Evolutionary conservation across 2,329 filamentous ascomycete species (phyloP).

Genomic region (Epichloe aotearoae): DNA sequence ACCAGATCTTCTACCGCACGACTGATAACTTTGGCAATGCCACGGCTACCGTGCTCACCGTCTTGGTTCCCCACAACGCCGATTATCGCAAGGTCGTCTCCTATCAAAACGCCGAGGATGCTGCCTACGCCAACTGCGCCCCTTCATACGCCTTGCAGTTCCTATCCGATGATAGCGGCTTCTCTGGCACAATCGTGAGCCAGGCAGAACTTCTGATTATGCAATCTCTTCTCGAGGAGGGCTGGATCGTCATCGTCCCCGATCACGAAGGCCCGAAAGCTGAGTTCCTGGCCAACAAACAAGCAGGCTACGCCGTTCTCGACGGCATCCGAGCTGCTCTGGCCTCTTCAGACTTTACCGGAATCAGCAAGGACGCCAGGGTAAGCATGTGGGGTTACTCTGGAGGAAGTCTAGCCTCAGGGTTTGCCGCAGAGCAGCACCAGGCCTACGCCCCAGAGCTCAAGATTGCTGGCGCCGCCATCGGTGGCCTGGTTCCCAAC

Average conservation of each 20-base stretch:
- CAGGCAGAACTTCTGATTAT: conserved; percentile 12
- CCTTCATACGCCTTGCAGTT: conserved; percentile 14
- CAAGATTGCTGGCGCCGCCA: conserved; percentile 8
- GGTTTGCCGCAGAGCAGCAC: conserved; percentile 5
- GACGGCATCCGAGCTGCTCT: conserved; percentile 30
- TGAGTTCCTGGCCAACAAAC: conserved; percentile 26
- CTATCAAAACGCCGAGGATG: conserved; percentile 28
- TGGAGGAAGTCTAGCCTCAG: conserved; percentile 8
- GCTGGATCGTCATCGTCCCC: conserved; percentile 37
- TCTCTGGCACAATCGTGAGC: conserved; percentile 21
- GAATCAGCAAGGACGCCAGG: conserved; percentile 17
- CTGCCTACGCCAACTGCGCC: conserved; percentile 22
- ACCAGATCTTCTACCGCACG: conserved; percentile 27
- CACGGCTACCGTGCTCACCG: conserved; percentile 23
- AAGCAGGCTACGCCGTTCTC: conserved; percentile 28
- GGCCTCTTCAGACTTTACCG: conserved; percentile 12
- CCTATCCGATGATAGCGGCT: conserved; percentile 12
- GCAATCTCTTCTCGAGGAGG: conserved; percentile 21
- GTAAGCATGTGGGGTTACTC: conserved; percentile 30
- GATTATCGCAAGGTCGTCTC: conserved; percentile 22
- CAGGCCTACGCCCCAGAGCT: conserved; percentile 11
- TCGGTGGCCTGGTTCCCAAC: conserved; percentile 12
- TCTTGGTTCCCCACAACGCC: conserved; percentile 22
- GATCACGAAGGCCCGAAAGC: conserved; percentile 32
- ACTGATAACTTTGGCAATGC: conserved; percentile 21